Conservation (phyloP, 306 rosid genomes). For the Casuarina glauca region DNA sequence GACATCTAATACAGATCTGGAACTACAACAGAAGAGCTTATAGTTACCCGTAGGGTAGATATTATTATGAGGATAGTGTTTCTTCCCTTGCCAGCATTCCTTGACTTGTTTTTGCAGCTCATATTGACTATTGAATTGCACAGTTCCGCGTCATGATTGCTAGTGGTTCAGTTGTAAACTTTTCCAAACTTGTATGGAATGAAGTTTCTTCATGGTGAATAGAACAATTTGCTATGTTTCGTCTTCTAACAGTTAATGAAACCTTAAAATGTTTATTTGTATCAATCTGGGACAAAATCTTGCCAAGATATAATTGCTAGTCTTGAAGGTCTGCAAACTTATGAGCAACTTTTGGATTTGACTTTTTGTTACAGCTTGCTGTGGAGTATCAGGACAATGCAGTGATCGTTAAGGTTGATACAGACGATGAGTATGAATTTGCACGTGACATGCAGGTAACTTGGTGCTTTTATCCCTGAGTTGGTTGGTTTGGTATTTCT, state of each 20-base stretch:
- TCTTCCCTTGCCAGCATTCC: background rate
- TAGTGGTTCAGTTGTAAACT: background rate
- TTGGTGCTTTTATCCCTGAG: background rate
- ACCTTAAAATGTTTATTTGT: background rate
- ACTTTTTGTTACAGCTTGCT: conserved; percentile 64
- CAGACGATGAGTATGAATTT: conserved; percentile 87
- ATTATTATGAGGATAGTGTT: background rate
- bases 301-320: background rate
- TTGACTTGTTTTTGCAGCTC: background rate
- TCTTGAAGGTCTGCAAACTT: conserved; percentile 13
- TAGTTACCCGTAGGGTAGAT: background rate
- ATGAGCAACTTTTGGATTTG: conserved; percentile 18
- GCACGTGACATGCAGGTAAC: conserved; percentile 91
- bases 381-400: conserved; percentile 73
- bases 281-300: background rate
- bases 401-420: conserved; percentile 77
- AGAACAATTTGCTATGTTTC: background rate
- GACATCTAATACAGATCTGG: background rate
- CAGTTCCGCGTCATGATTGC: background rate
- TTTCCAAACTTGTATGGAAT: background rate
- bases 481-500: conserved; percentile 9
- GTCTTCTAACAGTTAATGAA: background rate
- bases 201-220: background rate
- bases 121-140: background rate
- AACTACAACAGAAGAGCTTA: background rate